A percentile compares a stretch with the other conserved stretches of the same genome.
phyloP scores from a whole-genome alignment of 2,329 filamentous ascomycete species.

The Stagonosporopsis vannaccii region DNA sequence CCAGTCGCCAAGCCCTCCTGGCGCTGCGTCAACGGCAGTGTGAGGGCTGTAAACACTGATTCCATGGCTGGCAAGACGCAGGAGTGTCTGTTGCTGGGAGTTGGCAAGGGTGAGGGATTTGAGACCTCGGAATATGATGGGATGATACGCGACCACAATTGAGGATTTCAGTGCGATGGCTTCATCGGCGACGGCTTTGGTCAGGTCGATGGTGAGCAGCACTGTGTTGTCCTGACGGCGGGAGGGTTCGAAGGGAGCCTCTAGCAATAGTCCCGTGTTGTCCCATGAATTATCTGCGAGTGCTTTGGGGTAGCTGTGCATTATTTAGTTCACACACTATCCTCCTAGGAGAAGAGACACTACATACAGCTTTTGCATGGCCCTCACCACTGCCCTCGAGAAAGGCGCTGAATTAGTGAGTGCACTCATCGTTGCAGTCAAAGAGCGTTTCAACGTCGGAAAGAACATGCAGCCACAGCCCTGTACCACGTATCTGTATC shows the following conservation, averaged over 20 bases:
- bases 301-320: conserved; percentile 79
- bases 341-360: neutral
- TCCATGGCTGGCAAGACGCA: conserved; percentile 81
- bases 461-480: conserved; percentile 40
- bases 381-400: conserved; percentile 72
- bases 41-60: conserved; percentile 97
- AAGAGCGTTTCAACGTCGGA: conserved; percentile 42
- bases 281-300: conserved; percentile 92
- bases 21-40: conserved; percentile 89
- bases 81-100: conserved; percentile 83
- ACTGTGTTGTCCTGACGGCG: conserved; percentile 69
- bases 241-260: conserved; percentile 68
- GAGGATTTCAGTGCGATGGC: conserved; percentile 79
- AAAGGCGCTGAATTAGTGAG: conserved; percentile 63
- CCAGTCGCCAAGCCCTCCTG: conserved; percentile 90
- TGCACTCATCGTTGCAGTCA: conserved; percentile 49
- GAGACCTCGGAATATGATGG: conserved; percentile 92
- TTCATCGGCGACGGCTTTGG: conserved; percentile 86
- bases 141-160: conserved; percentile 91
- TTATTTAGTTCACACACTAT: conserved; percentile 5
- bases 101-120: conserved; percentile 87
- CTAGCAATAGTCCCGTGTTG: conserved; percentile 85
- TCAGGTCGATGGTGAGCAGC: conserved; percentile 89
- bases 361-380: conserved; percentile 80
- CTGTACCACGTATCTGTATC: neutral